Percentiles rank a stretch among this genome's conserved stretches.
These are phyloP conservation scores for Angomonas deanei DNA, from an alignment of 208 protist genomes.

Conservation along the genomic window DNA sequence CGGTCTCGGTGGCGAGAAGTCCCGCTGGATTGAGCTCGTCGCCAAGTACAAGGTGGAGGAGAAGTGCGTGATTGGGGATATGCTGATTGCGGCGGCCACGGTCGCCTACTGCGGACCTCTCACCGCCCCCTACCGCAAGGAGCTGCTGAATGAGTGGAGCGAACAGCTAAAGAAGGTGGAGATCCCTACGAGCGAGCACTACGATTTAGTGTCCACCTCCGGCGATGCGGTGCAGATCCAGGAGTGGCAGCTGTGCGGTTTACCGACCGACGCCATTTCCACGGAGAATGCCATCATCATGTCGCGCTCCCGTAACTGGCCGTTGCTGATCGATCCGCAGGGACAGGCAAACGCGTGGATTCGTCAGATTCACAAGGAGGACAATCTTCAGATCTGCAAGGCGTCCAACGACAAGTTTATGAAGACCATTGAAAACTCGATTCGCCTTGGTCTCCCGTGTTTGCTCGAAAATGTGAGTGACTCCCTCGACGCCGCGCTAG, in stretches of 20 bases:
- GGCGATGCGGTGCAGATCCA: constrained; percentile 94
- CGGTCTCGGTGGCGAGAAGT: constrained; percentile 96
- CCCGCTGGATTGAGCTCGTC: constrained; percentile 89
- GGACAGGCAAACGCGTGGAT: constrained; percentile 97
- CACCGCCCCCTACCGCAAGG: constrained; percentile 88
- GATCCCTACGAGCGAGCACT: constrained; percentile 62
- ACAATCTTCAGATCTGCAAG: constrained; percentile 95
- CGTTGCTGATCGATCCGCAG: constrained; percentile 98
- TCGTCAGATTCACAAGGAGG: constrained; percentile 91
- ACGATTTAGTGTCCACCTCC: constrained; percentile 84
- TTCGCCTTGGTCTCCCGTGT: constrained; percentile 95
- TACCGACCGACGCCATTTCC: constrained; percentile 94
- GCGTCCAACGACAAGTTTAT: constrained; percentile 94
- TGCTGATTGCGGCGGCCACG: constrained; percentile 92
- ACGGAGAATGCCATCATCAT: constrained; percentile 98
- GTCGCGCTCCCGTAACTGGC: constrained; percentile 91
- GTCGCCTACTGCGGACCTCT: constrained; percentile 97
- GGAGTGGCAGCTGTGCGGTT: constrained; percentile 93
- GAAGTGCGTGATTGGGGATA: constrained; percentile 91
- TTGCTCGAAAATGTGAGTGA: constrained; percentile 96
- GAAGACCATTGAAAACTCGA: constrained; percentile 93
- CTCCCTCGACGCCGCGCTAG: constrained; percentile 93
- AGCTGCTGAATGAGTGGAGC: constrained; percentile 82
- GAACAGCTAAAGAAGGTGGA: constrained; percentile 43
- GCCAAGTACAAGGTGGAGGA: constrained; percentile 82